Conservation (phyloP, 257 asterid species). For the Marsdenia floribunda region DNA sequence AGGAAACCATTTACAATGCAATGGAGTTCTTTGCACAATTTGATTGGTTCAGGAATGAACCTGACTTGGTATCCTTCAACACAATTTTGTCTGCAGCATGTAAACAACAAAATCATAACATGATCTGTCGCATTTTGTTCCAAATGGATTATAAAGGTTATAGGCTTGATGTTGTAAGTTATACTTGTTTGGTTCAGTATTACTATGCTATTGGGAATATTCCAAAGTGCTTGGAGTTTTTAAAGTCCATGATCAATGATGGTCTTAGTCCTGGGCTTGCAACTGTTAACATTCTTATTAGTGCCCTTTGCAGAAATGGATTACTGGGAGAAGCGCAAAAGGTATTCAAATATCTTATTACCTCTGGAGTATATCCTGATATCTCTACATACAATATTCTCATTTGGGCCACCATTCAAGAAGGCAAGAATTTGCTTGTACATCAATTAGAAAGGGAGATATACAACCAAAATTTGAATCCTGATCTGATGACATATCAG, state of each 20-base stretch:
- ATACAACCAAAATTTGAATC: conserved; percentile 31
- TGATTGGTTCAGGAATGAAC: conserved; percentile 41
- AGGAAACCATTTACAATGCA: conserved; percentile 38
- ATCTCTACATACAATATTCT: conserved; percentile 47
- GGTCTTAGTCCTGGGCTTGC: conserved; percentile 42
- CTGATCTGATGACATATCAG: conserved; percentile 41
- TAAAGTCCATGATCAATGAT: conserved; percentile 34
- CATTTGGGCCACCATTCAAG: conserved; percentile 40
- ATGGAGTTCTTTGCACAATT: conserved; percentile 29
- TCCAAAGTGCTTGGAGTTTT: conserved; percentile 31
- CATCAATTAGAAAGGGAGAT: conserved; percentile 39
- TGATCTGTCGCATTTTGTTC: conserved; percentile 32
- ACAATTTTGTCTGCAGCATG: conserved; percentile 56
- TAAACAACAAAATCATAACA: conserved; percentile 31
- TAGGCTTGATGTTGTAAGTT: conserved; percentile 40
- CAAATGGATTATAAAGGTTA: conserved; percentile 42
- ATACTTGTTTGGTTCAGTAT: conserved; percentile 49
- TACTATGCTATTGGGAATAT: conserved; percentile 30
- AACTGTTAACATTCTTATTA: conserved; percentile 44
- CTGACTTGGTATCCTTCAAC: conserved; percentile 54
- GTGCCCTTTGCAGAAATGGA: conserved; percentile 48
- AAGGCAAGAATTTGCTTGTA: conserved; percentile 32
- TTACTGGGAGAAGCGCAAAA: conserved; percentile 34
- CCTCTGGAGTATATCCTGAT: conserved; percentile 42
- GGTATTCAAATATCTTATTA: conserved; percentile 28